Evolutionary conservation across 2,329 filamentous ascomycete genomes (phyloP).

Genomic region (Chalara sp.): DNA sequence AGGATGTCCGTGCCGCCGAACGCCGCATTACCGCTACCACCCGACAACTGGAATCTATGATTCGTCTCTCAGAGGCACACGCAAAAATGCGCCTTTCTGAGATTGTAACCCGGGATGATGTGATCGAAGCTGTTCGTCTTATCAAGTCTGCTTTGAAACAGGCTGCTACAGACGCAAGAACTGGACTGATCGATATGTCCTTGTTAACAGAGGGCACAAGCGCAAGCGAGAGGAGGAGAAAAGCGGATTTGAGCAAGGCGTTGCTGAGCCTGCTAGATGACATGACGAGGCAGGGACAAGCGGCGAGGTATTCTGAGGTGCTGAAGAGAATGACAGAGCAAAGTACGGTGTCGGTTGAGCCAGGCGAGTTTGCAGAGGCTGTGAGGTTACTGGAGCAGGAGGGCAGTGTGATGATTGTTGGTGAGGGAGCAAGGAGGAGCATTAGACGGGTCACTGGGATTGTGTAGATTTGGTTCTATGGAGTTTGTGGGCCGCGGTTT

Average conservation of each 20-base stretch:
- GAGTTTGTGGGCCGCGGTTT: no score
- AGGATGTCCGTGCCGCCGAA: conserved; percentile 79
- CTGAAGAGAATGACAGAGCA: conserved; percentile 65
- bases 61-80: conserved; percentile 90
- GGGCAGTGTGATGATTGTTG: conserved; percentile 70
- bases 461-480: conserved; percentile 19
- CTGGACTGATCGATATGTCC: conserved; percentile 93
- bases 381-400: conserved; percentile 78
- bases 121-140: conserved; percentile 82
- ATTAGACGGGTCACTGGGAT: conserved; percentile 67
- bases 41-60: conserved; percentile 95
- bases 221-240: conserved; percentile 75
- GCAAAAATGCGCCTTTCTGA: conserved; percentile 89
- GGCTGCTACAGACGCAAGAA: conserved; percentile 86
- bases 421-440: conserved; percentile 77
- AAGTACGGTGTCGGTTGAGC: conserved; percentile 65
- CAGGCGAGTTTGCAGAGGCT: conserved; percentile 74
- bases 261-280: conserved; percentile 74
- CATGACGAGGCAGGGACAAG: conserved; percentile 59
- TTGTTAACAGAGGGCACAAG: conserved; percentile 91
- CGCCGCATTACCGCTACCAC: conserved; percentile 97
- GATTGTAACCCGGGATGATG: conserved; percentile 73
- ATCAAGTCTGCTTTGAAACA: conserved; percentile 95
- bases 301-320: conserved; percentile 74
- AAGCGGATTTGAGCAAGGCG: conserved; percentile 77